These are phyloP conservation scores for Parasarocladium wereldwijsianum DNA, from an alignment of 2,329 filamentous ascomycete species.

Conservation along the genomic window DNA sequence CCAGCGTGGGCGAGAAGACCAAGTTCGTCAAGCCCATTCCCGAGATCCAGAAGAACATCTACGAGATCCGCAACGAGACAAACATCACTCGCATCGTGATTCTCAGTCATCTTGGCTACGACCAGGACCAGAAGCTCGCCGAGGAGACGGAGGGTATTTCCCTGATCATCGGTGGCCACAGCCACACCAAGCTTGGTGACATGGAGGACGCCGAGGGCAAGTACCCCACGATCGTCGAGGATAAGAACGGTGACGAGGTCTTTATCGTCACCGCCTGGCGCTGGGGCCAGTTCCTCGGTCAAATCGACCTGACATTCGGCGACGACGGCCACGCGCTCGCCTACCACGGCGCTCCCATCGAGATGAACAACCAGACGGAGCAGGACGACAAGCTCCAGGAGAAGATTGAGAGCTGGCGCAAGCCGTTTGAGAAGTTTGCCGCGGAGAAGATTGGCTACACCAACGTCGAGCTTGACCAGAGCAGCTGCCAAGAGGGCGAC, in stretches of 20 bases:
- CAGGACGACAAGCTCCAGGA: slow-evolving; percentile 41
- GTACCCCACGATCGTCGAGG: slow-evolving; percentile 49
- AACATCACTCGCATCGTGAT: slow-evolving; percentile 51
- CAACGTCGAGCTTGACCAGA: slow-evolving; percentile 42
- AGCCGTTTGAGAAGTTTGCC: slow-evolving; percentile 45
- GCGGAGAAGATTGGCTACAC: slow-evolving; percentile 40
- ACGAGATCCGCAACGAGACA: slow-evolving; percentile 41
- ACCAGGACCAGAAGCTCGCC: slow-evolving; percentile 46
- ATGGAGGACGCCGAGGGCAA: slow-evolving; percentile 41
- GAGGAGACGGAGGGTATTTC: slow-evolving; percentile 45
- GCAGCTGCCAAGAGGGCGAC: slow-evolving; percentile 40
- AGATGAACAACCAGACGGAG: slow-evolving; percentile 44
- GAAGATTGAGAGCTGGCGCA: slow-evolving; percentile 43
- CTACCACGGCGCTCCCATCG: slow-evolving; percentile 50
- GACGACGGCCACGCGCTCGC: slow-evolving; percentile 43
- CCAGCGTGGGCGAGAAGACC: slow-evolving; percentile 41
- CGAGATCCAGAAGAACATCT: slow-evolving; percentile 45
- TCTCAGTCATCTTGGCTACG: slow-evolving; percentile 53
- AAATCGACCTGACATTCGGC: slow-evolving; percentile 52
- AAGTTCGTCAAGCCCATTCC: slow-evolving; percentile 41
- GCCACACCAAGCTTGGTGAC: slow-evolving; percentile 43
- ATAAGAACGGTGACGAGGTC: slow-evolving; percentile 48
- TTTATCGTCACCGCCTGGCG: slow-evolving; percentile 54
- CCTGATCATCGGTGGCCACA: slow-evolving; percentile 53
- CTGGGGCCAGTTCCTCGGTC: slow-evolving; percentile 55